These are phyloP conservation scores for Kodamaea sp. DNA, from an alignment of 1,139 yeast species.

Conservation along the genomic window DNA sequence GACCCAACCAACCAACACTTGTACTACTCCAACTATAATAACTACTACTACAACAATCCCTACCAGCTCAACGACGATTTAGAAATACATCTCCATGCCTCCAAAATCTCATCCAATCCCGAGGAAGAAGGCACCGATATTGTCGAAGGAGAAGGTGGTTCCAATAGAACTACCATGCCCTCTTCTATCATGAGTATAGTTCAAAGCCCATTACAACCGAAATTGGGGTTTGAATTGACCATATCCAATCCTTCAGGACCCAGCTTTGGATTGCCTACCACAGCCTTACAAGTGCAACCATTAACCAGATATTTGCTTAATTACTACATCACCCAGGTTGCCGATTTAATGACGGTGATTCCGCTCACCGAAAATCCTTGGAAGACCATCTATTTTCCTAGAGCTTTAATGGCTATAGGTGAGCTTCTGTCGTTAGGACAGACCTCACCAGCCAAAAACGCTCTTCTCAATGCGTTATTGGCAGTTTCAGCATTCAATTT, in stretches of 20 bases:
- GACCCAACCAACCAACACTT: constrained; percentile 42
- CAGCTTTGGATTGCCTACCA: constrained; percentile 52
- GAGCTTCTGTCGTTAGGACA: constrained; percentile 74
- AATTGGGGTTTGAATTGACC: constrained; percentile 40
- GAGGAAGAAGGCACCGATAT: constrained; percentile 37
- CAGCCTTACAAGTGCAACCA: constrained; percentile 66
- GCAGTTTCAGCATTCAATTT: constrained; percentile 84
- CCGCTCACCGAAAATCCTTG: constrained; percentile 83
- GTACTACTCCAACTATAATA: constrained; percentile 44
- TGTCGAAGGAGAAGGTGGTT: constrained; percentile 38
- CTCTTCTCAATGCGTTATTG: constrained; percentile 73
- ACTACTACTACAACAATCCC: constrained; percentile 46
- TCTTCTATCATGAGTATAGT: constrained; percentile 50
- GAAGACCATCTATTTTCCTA: constrained; percentile 80
- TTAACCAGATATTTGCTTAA: constrained; percentile 68
- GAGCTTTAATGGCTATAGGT: constrained; percentile 80
- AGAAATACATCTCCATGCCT: constrained; percentile 49
- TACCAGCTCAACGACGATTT: constrained; percentile 43
- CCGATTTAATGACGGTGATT: constrained; percentile 86
- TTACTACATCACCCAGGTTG: constrained; percentile 77
- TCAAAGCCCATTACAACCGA: constrained; percentile 47
- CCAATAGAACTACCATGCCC: constrained; percentile 42
- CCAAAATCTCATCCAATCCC: constrained; percentile 20
- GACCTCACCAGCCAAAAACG: constrained; percentile 76
- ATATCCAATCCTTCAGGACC: constrained; percentile 25